Evolutionary conservation across 2,329 filamentous ascomycete genomes (phyloP), one percentile per base, ranked within the genome.

Genomic region (Fusarium chlamydosporum): DNA sequence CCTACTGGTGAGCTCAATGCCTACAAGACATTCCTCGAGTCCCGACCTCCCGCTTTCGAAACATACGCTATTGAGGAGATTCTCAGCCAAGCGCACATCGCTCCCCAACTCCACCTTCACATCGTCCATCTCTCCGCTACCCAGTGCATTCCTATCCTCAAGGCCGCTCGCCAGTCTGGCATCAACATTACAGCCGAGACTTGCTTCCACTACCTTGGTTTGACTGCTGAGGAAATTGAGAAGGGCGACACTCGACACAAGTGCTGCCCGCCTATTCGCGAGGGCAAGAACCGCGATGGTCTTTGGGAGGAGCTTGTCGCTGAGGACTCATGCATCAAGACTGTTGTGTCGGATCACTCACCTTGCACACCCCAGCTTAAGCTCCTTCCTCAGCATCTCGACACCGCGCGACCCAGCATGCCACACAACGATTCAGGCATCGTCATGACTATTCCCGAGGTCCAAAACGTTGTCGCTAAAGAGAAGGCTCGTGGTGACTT

Each of bases 341-440:
- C 96, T 1, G 87, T 99, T 31, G 96, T 99, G 4, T 96, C 92
- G 0, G 96, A 98, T 77, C 96, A 99, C 83, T 97, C 93, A 7
- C 96, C 96, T 7, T 98, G 96, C 83, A 98, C 96, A 5, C 95
- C 96, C 0, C 90, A 97, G 76, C 86, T 99, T 55, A 99, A 99
- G 80, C 87, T 97, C 18, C 87, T 97, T 0, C 94, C 95, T 0
- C 79, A 85, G 1, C 86, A 91, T 70, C 84, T 96, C 12, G 77
- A 77, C 42, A 38, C 34, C 4, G 51, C 61, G 27, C 68, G 64
- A 23, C 70, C 81, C 4, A 63, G 73, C 37, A 82, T 86, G 61
- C 79, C 75, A 50, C 84, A 86, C 75, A 79, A 80, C 34, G 86
- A 88, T 73, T 88, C 86, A 0, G 85, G 84, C 33, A 74, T 88